A percentile compares a stretch with the other conserved stretches of the same genome.
phyloP scores from a whole-genome alignment of 768 basidiomycete genomes.

The Russula foetens region DNA sequence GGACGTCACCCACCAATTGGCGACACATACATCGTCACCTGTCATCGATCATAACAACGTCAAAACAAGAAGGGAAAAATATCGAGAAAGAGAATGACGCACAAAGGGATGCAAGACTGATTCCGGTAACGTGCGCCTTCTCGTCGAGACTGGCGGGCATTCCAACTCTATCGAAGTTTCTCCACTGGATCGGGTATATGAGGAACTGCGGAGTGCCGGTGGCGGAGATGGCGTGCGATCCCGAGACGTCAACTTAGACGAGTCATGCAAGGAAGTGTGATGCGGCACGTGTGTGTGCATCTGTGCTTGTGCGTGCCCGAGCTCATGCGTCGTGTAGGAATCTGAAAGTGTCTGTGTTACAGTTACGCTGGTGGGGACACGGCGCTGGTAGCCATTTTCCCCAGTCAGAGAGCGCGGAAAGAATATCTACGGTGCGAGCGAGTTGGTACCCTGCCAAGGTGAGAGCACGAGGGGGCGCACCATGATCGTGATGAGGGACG shows the following conservation, averaged over 20 bases:
- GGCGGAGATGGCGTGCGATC: background rate
- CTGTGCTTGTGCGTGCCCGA: background rate
- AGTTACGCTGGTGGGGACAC: conserved; percentile 22
- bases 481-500: conserved; percentile 72
- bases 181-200: background rate
- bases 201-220: background rate
- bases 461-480: conserved; percentile 35
- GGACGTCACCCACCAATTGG: conserved; percentile 28
- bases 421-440: conserved; percentile 52
- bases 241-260: background rate
- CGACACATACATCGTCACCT: conserved; percentile 33
- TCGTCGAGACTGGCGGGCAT: background rate
- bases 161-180: background rate
- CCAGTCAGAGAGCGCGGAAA: conserved; percentile 66
- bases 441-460: background rate
- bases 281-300: background rate
- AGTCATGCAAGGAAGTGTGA: background rate
- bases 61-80: background rate
- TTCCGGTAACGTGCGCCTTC: conserved; percentile 4
- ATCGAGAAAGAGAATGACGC: conserved; percentile 7
- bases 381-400: conserved; percentile 54
- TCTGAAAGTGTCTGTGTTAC: conserved; percentile 16
- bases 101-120: conserved; percentile 27
- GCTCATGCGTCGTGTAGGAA: background rate
- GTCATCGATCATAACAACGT: background rate